Base-by-base conservation (phyloP, 768 basidiomycete genomes). In the Leccinum aurantiacum region DNA sequence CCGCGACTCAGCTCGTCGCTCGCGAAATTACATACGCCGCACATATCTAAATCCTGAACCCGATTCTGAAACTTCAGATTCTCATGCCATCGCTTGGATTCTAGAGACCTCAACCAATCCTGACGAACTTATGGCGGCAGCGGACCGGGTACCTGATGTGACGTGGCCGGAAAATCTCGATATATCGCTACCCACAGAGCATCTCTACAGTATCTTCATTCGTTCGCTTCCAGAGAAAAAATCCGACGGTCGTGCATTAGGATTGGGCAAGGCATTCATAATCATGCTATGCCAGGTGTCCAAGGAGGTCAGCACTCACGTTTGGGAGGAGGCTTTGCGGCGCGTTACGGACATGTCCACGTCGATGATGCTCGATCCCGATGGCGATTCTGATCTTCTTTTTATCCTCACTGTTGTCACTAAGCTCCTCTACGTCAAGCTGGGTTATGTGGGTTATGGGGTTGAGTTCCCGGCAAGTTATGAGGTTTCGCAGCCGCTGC, bases 101-200 rank as follows among this genome's bases (percentile, higher is more conserved):
- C 56, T 69, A 11, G 62, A 69, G 25, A 68, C 53, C 6, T 68
- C 68, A 9, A 67, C 55, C 5, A 53, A 69, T 60, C 62, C 55
- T 4, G 62, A 60, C 52, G 35, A 46, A n/a, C 50, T 65, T 53
- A 52, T 57, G 46, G 49, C 56, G 7, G 64, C 60, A 17, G 64
- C 57, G 15, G 53, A 48, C 17, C 51, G 65, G 15, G 64, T 65
- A 6, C 56, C 63, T 14, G 64, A 65, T n/a, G 60, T 65, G 17
- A 54, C 58, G 29, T 65, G 64, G 64, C 60, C 57, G 15, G 41
- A 51, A 15, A 33, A 55, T 52, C 54, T 65, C 14, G 64, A 65
- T 35, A 54, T 58, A 6, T 65, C 59, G 8, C 24, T 54, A 8
- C 33, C 58, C 33, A 37, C 33, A 7, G 44, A 59, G 15, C 58